Conservation (phyloP, 805 yeast species). For the Candida pini region DNA sequence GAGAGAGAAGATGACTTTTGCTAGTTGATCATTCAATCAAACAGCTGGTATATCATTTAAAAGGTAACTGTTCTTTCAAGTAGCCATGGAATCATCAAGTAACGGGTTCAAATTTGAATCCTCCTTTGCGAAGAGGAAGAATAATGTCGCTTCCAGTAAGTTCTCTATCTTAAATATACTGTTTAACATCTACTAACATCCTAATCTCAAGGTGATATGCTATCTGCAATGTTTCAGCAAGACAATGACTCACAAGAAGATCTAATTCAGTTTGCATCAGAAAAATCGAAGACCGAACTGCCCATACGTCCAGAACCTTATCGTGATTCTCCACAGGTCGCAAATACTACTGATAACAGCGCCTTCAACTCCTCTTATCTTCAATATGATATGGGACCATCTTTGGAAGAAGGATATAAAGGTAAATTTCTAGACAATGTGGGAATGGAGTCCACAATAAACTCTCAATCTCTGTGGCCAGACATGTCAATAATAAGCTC, state of each 20-base stretch:
- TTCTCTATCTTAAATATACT: not conserved
- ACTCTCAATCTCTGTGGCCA: constrained; percentile 2
- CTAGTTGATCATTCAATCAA: too few species aligned
- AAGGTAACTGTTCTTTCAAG: too few species aligned
- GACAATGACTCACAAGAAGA: constrained; percentile 15
- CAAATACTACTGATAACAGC: not conserved
- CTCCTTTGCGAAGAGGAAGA: constrained; percentile 15
- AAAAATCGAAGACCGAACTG: not conserved
- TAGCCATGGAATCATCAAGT: not conserved
- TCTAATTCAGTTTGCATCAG: constrained; percentile 5
- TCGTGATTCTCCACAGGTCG: too few species aligned
- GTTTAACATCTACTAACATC: not conserved
- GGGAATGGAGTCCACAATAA: not conserved
- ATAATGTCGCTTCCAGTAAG: constrained; percentile 4
- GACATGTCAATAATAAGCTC: constrained; percentile 3
- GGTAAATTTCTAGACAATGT: constrained; percentile 5
- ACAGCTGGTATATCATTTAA: too few species aligned
- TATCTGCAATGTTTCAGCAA: not conserved
- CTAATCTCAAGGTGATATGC: not conserved
- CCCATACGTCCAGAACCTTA: too few species aligned
- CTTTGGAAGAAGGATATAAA: constrained; percentile 15
- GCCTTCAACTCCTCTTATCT: constrained; percentile 1
- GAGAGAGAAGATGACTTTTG: not conserved
- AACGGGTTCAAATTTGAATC: constrained; percentile 16
- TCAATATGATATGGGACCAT: constrained; percentile 19